Conservation (phyloP, 805 yeast genomes). For the Metschnikowia corniflorae region DNA sequence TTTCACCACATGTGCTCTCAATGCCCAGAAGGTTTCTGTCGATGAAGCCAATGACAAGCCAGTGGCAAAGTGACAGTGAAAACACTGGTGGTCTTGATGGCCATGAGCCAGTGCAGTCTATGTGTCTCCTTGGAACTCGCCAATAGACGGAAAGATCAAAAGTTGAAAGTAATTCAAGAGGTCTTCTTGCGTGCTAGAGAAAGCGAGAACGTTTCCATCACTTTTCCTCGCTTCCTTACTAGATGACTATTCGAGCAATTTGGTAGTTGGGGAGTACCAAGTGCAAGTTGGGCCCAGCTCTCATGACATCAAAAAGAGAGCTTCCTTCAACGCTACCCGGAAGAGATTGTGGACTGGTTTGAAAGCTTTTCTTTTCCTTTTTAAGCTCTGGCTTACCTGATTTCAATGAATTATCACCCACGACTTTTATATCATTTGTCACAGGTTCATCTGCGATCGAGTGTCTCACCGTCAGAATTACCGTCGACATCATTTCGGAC, state of each 20-base stretch:
- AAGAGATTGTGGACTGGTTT: slow-evolving; percentile 15
- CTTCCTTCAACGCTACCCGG: slow-evolving; percentile 6
- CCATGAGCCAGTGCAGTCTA: slow-evolving; percentile 55
- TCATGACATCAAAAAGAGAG: slow-evolving; percentile 22
- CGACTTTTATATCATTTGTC: no score
- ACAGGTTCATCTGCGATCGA: no score
- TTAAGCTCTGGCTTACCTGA: no score
- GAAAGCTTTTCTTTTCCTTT: no score
- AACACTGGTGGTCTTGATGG: slow-evolving; percentile 51
- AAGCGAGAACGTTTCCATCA: slow-evolving; percentile 32
- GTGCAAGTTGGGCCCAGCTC: slow-evolving; percentile 44
- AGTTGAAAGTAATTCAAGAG: slow-evolving; percentile 56
- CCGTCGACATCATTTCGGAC: no score
- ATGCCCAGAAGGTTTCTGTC: slow-evolving; percentile 30
- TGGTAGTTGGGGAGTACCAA: slow-evolving; percentile 48
- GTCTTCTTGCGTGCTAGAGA: slow-evolving; percentile 45
- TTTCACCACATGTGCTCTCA: slow-evolving; percentile 48
- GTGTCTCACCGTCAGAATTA: no score
- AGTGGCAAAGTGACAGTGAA: slow-evolving; percentile 37
- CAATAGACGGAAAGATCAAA: slow-evolving; percentile 50
- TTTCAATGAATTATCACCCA: no score
- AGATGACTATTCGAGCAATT: slow-evolving; percentile 42
- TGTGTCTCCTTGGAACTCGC: slow-evolving; percentile 36
- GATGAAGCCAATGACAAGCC: slow-evolving; percentile 23
- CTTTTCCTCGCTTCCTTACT: slow-evolving; percentile 48